Evolutionary conservation across 1,284 basidiomycete genomes (phyloP), one percentile per base, ranked within the genome.

Genomic region (Leccinum cinnamomeum): DNA sequence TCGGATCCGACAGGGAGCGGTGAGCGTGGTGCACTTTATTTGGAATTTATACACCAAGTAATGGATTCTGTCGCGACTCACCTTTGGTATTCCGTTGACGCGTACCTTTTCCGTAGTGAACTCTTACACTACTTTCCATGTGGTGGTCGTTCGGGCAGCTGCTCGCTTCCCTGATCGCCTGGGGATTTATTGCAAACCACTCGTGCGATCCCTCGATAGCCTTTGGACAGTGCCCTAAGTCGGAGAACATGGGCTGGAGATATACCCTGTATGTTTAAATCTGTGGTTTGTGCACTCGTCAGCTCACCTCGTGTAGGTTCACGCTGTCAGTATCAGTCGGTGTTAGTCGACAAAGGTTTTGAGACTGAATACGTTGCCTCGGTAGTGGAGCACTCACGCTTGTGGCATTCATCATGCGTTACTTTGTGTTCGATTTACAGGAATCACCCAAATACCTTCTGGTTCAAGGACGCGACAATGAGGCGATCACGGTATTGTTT

Each of bases 71-170:
- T 55, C 20, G 30, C 6, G 3, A 57, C 48, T 18, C 20, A 6
- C 20, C 12, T 53, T 53, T 6, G 7, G 16, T 23, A 50, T 53
- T 44, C 16, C 12, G 23, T 35, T 68, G 46, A 73, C 30, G 44
- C 10, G 5, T 23, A 1, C n/a, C 7, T 59, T 54, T 59, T 51
- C 5, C 14, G n/a, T 7, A 87, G 79, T 88, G 84, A 81, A 81
- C 85, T 41, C 74, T 89, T 53, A 89, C 86, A 0, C 76, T 89
- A n/a, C 79, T 89, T 1, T 86, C 84, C 8, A 79, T 82, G 30
- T 88, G 84, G 81, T 89, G 87, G 87, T 84, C 84, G 16, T 68
- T 88, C 23, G 87, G 87, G 1, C 85, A 86, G 66, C 75, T 86
- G 16, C 67, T 83, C 35, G 82, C 81, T 12, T 83, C 81, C 25